These are phyloP conservation scores for Barbatosphaeria neglecta DNA, from an alignment of 495 filamentous ascomycete genomes.

Conservation along the genomic window DNA sequence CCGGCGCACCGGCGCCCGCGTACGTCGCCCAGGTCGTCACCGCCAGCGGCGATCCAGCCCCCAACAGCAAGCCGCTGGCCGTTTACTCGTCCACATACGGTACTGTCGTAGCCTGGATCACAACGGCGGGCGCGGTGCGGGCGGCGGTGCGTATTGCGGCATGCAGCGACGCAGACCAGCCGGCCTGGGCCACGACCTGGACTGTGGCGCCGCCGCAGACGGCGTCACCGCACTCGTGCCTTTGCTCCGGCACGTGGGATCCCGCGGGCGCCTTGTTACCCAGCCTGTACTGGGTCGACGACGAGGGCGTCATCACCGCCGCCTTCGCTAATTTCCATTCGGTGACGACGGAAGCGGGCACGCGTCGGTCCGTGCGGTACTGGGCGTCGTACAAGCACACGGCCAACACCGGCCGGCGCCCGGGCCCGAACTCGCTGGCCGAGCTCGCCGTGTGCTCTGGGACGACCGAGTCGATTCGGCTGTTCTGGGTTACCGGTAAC, in stretches of 20 bases:
- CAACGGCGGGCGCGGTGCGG: not conserved
- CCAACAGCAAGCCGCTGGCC: not conserved
- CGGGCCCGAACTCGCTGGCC: not conserved
- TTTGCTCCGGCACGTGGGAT: not conserved
- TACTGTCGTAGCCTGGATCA: not conserved
- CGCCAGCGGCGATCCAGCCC: not conserved
- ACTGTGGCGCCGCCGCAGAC: not conserved
- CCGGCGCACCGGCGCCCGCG: too few species aligned
- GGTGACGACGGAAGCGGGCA: not conserved
- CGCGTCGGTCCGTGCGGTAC: not conserved
- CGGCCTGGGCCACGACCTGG: not conserved
- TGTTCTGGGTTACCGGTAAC: not conserved
- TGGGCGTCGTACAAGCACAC: not conserved
- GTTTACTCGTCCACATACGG: not conserved
- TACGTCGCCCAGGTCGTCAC: not conserved
- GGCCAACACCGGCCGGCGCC: too few species aligned
- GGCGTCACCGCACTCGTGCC: not conserved
- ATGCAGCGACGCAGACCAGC: too few species aligned
- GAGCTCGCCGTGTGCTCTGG: not conserved
- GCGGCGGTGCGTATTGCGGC: not conserved
- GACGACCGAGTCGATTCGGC: not conserved
- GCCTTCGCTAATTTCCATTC: not conserved
- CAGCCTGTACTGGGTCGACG: not conserved
- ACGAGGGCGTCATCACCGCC: not conserved
- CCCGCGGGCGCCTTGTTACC: not conserved